These are phyloP conservation scores for Tulasnella sp. DNA, from an alignment of 768 basidiomycete species.

Conservation along the genomic window DNA sequence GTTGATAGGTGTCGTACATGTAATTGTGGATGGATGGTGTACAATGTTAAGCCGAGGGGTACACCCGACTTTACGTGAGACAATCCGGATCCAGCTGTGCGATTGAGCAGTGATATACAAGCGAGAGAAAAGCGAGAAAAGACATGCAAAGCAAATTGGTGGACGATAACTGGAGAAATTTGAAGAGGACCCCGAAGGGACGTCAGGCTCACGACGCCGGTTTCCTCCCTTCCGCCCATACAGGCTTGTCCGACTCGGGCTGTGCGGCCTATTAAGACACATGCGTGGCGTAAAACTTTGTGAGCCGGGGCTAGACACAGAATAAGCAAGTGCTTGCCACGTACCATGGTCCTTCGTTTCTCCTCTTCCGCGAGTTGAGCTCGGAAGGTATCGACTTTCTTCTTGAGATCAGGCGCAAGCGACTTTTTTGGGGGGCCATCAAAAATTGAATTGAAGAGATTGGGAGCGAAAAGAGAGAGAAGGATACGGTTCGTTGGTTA, in stretches of 20 bases:
- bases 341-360: conserved; percentile 2
- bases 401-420: conserved; percentile 12
- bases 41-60: neutral
- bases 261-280: neutral
- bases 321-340: neutral
- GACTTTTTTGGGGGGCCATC: neutral
- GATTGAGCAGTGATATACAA: neutral
- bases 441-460: neutral
- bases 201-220: neutral
- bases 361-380: conserved; percentile 15
- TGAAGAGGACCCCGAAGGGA: neutral
- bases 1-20: neutral
- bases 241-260: neutral
- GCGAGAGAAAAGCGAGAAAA: neutral
- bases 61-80: neutral
- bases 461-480: neutral
- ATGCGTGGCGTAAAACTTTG: neutral
- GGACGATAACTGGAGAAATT: neutral
- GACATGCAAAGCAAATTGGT: neutral
- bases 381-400: conserved; percentile 12
- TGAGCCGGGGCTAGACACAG: neutral
- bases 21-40: neutral
- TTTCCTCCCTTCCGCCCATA: conserved; percentile 18
- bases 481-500: neutral
- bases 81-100: neutral